Conservation (phyloP, 179 eudicot genomes). For the Corrigiola litoralis region DNA sequence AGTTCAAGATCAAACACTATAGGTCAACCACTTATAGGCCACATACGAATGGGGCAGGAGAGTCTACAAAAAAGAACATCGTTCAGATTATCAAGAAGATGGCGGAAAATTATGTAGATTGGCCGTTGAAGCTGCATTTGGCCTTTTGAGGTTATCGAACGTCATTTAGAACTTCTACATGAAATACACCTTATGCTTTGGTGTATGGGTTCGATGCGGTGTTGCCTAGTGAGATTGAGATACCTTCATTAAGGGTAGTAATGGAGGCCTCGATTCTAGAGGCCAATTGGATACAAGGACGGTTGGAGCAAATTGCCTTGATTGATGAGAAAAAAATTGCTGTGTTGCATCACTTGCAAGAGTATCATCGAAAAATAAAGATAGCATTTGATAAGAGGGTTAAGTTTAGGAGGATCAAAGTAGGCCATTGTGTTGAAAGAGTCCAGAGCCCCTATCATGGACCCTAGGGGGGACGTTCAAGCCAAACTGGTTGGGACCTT, state of each 20-base stretch:
- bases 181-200: neutral
- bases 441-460: neutral
- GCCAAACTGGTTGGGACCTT: neutral
- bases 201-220: conserved; percentile 6
- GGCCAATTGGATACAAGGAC: too few species aligned
- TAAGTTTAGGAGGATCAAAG: neutral
- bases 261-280: too few species aligned
- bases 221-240: neutral
- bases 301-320: too few species aligned
- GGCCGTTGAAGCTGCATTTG: neutral
- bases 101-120: neutral
- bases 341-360: neutral
- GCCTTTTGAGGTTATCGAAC: conserved; percentile 9
- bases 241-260: too few species aligned
- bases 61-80: conserved; percentile 15
- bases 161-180: neutral
- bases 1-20: neutral
- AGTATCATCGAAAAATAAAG: neutral
- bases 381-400: neutral
- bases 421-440: neutral
- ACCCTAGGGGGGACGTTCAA: conserved; percentile 4
- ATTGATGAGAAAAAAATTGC: too few species aligned
- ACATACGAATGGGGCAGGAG: conserved; percentile 2
- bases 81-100: neutral
- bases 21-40: neutral